Conservation (phyloP, 306 rosid species). For the Dalbergia cultrata region DNA sequence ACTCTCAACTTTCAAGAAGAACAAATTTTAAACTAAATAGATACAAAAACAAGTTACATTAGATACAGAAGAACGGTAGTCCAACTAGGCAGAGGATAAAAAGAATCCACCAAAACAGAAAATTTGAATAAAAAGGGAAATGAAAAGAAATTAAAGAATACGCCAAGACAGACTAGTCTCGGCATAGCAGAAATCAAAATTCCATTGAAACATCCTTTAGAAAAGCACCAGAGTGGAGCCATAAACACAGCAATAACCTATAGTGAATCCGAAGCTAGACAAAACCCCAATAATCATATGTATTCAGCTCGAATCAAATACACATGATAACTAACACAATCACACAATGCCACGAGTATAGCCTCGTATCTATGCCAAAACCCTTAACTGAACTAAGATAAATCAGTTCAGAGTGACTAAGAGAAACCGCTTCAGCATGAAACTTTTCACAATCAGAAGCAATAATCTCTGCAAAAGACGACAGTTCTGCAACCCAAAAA, state of each 20-base stretch:
- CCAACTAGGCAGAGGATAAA: background rate
- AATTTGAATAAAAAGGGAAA: conserved; percentile 11
- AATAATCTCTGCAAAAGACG: conserved; percentile 13
- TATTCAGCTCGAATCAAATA: background rate
- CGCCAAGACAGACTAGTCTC: conserved; percentile 18
- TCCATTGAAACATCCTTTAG: background rate
- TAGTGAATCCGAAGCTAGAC: background rate
- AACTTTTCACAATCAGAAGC: background rate
- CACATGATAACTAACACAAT: background rate
- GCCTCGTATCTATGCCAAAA: background rate
- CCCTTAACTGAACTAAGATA: conserved; percentile 1
- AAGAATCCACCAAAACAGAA: conserved; percentile 11
- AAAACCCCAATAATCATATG: background rate
- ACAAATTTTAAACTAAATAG: background rate
- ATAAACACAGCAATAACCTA: conserved; percentile 2
- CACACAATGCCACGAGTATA: background rate
- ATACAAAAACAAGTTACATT: background rate
- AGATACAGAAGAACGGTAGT: background rate
- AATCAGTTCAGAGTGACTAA: background rate
- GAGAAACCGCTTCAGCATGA: background rate
- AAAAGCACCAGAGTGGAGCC: conserved; percentile 14
- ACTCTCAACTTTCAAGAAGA: conserved; percentile 28
- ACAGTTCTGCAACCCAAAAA: conserved; percentile 4
- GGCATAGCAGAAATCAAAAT: conserved; percentile 7
- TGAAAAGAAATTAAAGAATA: background rate